phyloP scores from a whole-genome alignment of 805 yeast genomes.

The Wickerhamiella domercqiae region DNA sequence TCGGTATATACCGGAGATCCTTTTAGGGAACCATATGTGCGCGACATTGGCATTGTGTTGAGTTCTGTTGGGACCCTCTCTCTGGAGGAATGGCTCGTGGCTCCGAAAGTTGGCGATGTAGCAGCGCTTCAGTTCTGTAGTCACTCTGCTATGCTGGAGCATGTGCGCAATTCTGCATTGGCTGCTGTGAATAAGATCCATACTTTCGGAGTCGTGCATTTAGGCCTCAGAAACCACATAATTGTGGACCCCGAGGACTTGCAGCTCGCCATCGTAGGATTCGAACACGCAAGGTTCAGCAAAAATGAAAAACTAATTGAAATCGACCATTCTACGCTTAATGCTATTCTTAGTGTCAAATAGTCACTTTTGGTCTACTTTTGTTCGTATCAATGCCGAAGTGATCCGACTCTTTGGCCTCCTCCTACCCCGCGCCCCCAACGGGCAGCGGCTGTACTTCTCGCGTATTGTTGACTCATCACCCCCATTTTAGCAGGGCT shows the following conservation, averaged over 20 bases:
- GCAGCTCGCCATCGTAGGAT: conserved; percentile 1
- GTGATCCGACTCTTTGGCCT: no score
- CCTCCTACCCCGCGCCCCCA: no score
- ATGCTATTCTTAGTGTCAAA: neutral
- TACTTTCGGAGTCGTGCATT: neutral
- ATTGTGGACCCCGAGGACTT: conserved; percentile 2
- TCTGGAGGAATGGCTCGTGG: conserved; percentile 6
- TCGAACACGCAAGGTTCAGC: neutral
- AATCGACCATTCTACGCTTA: neutral
- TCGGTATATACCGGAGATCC: conserved; percentile 10
- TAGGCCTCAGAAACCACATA: neutral
- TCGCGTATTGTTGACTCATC: no score
- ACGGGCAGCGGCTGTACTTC: no score
- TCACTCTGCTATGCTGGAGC: neutral
- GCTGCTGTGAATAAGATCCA: neutral
- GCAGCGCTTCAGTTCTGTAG: neutral
- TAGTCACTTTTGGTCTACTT: neutral
- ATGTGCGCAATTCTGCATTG: neutral
- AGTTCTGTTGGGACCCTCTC: conserved; percentile 5
- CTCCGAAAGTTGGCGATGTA: neutral
- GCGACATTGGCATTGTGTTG: conserved; percentile 6
- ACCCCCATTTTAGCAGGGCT: no score
- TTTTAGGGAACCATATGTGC: conserved; percentile 1
- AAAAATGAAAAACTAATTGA: neutral
- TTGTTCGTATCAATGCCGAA: no score